Base-by-base conservation (phyloP, 1,284 basidiomycete species). In the Termitomyces sp. region DNA sequence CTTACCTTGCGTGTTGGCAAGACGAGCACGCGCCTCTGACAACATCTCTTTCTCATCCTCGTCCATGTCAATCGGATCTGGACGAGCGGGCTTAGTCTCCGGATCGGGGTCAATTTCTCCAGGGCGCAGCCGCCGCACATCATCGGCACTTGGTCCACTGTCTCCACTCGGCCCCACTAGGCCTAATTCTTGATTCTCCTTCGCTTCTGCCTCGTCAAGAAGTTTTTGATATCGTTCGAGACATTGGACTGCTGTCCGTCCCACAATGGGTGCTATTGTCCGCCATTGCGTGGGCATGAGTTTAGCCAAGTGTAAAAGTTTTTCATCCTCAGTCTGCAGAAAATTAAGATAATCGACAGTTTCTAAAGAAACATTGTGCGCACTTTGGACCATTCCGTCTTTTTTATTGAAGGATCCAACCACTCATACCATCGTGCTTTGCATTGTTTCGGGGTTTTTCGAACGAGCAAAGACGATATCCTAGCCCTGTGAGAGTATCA, bases 1-100 rank as follows among this genome's bases (percentile, higher is more conserved):
- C 73, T 99, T 99, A 30, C 97, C 97, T 70, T 99, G 97, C 0
- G 97, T 99, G 68, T 99, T 99, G 49, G 97, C 97, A 41, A 99
- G 79, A 75, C 97, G 88, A 8, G 97, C 97, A 64, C 97, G 88
- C 48, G 97, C 97, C 71, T 99, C 97, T 5, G 95, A 98, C 62
- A 99, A 78, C 97, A 99, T 99, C 72, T 99, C 97, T 86, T 99
- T 99, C 72, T 99, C 97, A 68, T 96, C 97, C 72, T 99, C 97
- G 70, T 99, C 97, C 97, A 99, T 99, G 74, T 99, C 97, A 65
- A 99, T 97, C 5, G 97, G 96, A 76, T 99, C 97, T 5, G 97
- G 97, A 30, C 96, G 81, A 1, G 97, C 97, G 47, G 97, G 93
- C 68, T 98, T 96, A 10, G 96, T 97, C 72, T 99, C 97, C 1